Conservation (phyloP, 2,329 filamentous ascomycete genomes). For the Incumbomyces lentus region DNA sequence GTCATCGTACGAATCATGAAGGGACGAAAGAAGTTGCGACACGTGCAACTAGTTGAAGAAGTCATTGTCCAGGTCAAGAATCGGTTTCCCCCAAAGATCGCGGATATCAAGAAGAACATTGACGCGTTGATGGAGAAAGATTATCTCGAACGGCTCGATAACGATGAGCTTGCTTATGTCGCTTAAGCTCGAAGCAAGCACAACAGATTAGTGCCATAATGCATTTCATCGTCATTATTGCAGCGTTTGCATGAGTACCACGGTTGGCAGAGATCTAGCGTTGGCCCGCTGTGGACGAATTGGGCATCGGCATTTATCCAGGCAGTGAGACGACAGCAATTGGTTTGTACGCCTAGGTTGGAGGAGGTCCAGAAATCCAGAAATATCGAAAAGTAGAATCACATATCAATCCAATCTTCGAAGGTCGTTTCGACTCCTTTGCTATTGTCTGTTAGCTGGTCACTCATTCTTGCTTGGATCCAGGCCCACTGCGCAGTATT, state of each 20-base stretch:
- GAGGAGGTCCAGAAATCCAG: no score
- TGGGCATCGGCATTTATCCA: no score
- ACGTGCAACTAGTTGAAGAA: constrained; percentile 84
- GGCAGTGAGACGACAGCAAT: no score
- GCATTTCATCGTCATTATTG: neutral
- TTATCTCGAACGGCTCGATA: constrained; percentile 89
- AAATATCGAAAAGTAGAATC: no score
- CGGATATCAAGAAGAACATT: constrained; percentile 99
- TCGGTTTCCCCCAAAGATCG: constrained; percentile 84
- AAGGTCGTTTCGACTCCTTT: no score
- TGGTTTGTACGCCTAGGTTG: no score
- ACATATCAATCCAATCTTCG: no score
- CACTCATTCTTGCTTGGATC: no score
- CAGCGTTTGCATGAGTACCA: constrained; percentile 6
- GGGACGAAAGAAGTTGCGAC: constrained; percentile 97
- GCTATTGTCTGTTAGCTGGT: no score
- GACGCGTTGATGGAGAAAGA: constrained; percentile 98
- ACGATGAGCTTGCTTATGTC: constrained; percentile 88
- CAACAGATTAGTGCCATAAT: neutral
- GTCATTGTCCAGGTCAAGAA: constrained; percentile 90
- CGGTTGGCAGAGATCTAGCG: neutral
- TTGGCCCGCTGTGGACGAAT: neutral
- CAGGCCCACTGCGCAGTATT: no score
- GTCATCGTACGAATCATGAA: constrained; percentile 99
- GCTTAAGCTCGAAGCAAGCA: constrained; percentile 46